Conservation (phyloP, 352 stramenopile genomes). For the Aphanomyces euteiches region DNA sequence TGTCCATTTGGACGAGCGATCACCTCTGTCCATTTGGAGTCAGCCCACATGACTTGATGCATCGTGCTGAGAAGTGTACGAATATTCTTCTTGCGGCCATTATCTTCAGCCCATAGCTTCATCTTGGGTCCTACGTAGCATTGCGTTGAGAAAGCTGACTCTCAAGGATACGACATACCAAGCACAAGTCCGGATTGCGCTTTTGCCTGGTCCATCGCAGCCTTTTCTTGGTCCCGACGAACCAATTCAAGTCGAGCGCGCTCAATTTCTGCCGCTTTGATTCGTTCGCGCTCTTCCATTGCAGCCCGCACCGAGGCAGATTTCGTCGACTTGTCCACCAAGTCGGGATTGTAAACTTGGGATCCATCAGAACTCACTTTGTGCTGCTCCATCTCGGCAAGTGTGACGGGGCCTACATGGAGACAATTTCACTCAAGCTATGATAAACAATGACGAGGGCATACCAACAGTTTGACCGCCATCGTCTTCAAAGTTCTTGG, state of each 20-base stretch:
- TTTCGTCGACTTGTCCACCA: conserved; percentile 82
- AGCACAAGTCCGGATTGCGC: conserved; percentile 52
- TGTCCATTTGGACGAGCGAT: no score
- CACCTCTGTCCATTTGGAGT: conserved; percentile 74
- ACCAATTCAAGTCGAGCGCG: conserved; percentile 55
- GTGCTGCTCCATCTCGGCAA: conserved; percentile 77
- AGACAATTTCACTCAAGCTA: background rate
- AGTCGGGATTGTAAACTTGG: conserved; percentile 81
- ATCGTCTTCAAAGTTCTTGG: conserved; percentile 87
- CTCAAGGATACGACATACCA: conserved; percentile 4
- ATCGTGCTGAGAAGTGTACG: conserved; percentile 88
- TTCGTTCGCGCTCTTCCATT: conserved; percentile 79
- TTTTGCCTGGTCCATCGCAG: conserved; percentile 46
- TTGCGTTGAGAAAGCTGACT: no score
- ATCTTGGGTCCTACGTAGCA: conserved; percentile 43
- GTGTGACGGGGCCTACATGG: conserved; percentile 50
- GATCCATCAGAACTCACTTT: conserved; percentile 63
- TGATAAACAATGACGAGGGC: background rate
- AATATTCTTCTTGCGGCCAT: conserved; percentile 88
- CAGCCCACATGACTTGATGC: conserved; percentile 89
- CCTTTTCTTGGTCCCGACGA: conserved; percentile 48
- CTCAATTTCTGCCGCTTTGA: conserved; percentile 67
- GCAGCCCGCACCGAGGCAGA: conserved; percentile 65
- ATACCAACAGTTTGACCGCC: conserved; percentile 60
- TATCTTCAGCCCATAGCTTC: conserved; percentile 81